Evolutionary conservation across 2,329 filamentous ascomycete genomes (phyloP).

Genomic region (Fusarium kyushuense): DNA sequence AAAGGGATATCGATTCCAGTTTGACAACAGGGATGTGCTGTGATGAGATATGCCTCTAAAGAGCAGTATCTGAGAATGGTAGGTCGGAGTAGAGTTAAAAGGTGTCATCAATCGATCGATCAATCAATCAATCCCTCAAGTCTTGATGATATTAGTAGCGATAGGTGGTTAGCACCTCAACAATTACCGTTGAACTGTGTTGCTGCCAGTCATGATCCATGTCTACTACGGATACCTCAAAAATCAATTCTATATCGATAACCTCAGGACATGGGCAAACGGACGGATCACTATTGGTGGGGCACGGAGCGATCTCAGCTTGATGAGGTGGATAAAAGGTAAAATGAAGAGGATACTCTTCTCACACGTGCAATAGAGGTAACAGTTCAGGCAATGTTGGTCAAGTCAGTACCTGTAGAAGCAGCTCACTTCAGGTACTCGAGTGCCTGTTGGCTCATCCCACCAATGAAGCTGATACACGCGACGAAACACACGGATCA

Average conservation of each 20-base stretch:
- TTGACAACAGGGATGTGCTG: conserved; percentile 11
- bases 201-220: conserved; percentile 17
- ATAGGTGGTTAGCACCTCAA: conserved; percentile 21
- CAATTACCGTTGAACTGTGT: conserved; percentile 8
- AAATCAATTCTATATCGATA: conserved; percentile 21
- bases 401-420: conserved; percentile 16
- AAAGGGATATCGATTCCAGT: conserved; percentile 25
- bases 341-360: conserved; percentile 39
- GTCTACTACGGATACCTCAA: conserved; percentile 4
- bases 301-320: conserved; percentile 37
- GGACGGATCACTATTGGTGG: conserved; percentile 23
- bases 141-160: conserved; percentile 1
- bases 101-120: neutral
- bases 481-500: conserved; percentile 36
- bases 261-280: conserved; percentile 10
- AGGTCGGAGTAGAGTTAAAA: conserved; percentile 16
- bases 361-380: conserved; percentile 12
- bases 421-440: conserved; percentile 28
- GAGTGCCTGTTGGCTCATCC: conserved; percentile 4
- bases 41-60: conserved; percentile 1
- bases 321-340: conserved; percentile 31
- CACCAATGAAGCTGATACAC: conserved; percentile 42
- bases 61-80: conserved; percentile 16
- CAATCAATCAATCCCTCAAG: neutral
- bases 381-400: conserved; percentile 20